These are phyloP conservation scores for Aureobasidium mangrovei DNA, from an alignment of 2,329 filamentous ascomycete genomes.

Conservation along the genomic window DNA sequence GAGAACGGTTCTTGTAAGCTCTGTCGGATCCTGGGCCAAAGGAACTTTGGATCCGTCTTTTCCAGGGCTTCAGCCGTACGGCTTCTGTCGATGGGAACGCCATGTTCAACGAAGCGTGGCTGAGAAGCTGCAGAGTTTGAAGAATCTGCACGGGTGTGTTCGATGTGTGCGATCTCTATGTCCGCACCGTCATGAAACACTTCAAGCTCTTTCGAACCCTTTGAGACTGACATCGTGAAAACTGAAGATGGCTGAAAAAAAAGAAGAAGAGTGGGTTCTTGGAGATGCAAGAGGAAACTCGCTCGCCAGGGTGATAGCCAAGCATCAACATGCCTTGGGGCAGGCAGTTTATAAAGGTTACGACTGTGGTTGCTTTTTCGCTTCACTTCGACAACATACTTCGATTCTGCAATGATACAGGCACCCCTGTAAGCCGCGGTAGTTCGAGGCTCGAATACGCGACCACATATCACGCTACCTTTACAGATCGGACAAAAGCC, in stretches of 20 bases:
- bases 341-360: not conserved
- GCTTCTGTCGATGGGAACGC: conserved; percentile 24
- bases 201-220: not conserved
- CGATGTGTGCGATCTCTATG: conserved; percentile 18
- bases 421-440: not conserved
- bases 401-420: too few species aligned
- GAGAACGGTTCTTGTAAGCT: conserved; percentile 51
- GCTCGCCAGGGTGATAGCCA: not conserved
- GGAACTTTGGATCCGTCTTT: conserved; percentile 27
- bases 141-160: conserved; percentile 17
- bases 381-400: too few species aligned
- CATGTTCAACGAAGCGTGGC: conserved; percentile 18
- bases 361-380: conserved; percentile 1
- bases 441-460: not conserved
- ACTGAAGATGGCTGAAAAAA: not conserved
- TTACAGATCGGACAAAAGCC: not conserved
- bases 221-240: not conserved
- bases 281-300: not conserved
- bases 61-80: conserved; percentile 21
- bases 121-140: conserved; percentile 13
- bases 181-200: conserved; percentile 4
- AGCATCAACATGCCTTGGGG: not conserved
- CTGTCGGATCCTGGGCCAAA: conserved; percentile 48
- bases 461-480: conserved; percentile 10
- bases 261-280: not conserved